These are phyloP conservation scores for Larix kaempferi DNA, from an alignment of 75 land plant species.

Conservation along the genomic window DNA sequence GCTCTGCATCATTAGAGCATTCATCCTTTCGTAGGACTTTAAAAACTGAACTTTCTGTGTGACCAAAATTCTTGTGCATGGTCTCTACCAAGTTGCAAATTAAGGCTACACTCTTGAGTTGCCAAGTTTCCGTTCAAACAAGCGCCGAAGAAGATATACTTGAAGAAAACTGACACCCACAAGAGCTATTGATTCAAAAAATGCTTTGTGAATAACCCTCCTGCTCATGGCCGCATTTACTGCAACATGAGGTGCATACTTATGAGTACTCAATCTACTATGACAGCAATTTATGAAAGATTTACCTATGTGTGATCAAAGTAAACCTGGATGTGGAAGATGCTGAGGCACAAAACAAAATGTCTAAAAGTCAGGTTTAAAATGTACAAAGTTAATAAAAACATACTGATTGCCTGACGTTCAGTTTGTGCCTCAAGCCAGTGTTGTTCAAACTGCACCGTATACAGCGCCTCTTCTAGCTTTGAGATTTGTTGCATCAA, in stretches of 20 bases:
- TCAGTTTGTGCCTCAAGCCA: slow-evolving; percentile 93
- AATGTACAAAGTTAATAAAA: not conserved
- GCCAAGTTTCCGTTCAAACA: slow-evolving; percentile 77
- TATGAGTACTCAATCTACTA: slow-evolving; percentile 1
- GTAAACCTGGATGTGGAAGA: not conserved
- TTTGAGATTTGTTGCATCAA: slow-evolving; percentile 72
- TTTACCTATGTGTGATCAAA: not conserved
- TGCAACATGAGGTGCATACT: slow-evolving; percentile 25
- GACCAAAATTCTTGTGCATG: no score
- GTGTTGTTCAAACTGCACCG: slow-evolving; percentile 92
- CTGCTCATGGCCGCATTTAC: slow-evolving; percentile 72
- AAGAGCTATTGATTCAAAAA: slow-evolving; percentile 71
- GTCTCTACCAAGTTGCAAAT: no score
- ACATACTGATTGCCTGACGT: slow-evolving; percentile 70
- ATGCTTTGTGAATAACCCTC: slow-evolving; percentile 79
- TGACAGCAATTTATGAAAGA: not conserved
- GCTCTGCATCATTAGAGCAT: no score
- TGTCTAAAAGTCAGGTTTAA: not conserved
- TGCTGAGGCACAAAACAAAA: not conserved
- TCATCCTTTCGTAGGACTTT: no score
- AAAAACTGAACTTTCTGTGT: no score
- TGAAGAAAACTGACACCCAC: slow-evolving; percentile 71
- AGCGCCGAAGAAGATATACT: slow-evolving; percentile 72
- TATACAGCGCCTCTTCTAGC: slow-evolving; percentile 75
- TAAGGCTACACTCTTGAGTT: slow-evolving; percentile 47